Evolutionary conservation across 495 filamentous ascomycete species (phyloP).

Genomic region (Copromyces sp.): DNA sequence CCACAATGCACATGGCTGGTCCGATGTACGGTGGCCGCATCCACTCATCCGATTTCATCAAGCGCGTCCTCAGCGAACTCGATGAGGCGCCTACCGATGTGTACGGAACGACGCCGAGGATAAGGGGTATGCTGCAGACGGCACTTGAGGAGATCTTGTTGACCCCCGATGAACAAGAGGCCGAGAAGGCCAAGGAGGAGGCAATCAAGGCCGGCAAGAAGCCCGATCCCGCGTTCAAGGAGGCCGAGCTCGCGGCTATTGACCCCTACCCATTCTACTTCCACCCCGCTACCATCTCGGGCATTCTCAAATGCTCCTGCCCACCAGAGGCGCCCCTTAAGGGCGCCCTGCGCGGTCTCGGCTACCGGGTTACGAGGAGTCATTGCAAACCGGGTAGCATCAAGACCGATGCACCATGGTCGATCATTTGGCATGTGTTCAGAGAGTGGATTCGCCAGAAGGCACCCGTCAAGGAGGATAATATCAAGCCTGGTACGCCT

Average conservation of each 20-base stretch:
- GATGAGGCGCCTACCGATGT: slow-evolving; percentile 47
- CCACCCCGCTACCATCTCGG: slow-evolving; percentile 57
- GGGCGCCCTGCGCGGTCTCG: slow-evolving; percentile 69
- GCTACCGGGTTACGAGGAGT: slow-evolving; percentile 70
- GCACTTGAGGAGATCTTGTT: slow-evolving; percentile 63
- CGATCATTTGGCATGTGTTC: slow-evolving; percentile 86
- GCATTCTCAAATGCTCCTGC: slow-evolving; percentile 64
- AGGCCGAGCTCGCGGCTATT: slow-evolving; percentile 43
- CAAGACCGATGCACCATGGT: slow-evolving; percentile 85
- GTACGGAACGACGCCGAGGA: slow-evolving; percentile 68
- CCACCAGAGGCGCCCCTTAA: slow-evolving; percentile 61
- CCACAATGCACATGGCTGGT: slow-evolving; percentile 75
- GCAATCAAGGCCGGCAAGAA: slow-evolving; percentile 12
- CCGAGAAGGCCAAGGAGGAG: slow-evolving; percentile 2
- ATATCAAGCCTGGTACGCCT: slow-evolving; percentile 55
- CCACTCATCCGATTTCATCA: slow-evolving; percentile 72
- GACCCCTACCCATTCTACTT: slow-evolving; percentile 82
- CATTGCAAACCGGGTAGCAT: slow-evolving; percentile 83
- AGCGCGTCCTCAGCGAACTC: slow-evolving; percentile 59
- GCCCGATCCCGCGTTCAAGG: slow-evolving; percentile 22
- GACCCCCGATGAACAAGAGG: slow-evolving; percentile 19
- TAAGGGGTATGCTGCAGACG: slow-evolving; percentile 84
- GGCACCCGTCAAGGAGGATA: slow-evolving; percentile 56
- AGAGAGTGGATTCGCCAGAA: slow-evolving; percentile 78
- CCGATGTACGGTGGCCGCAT: slow-evolving; percentile 92